phyloP scores from a whole-genome alignment of 1,284 basidiomycete genomes.

The Boletus sp. region DNA sequence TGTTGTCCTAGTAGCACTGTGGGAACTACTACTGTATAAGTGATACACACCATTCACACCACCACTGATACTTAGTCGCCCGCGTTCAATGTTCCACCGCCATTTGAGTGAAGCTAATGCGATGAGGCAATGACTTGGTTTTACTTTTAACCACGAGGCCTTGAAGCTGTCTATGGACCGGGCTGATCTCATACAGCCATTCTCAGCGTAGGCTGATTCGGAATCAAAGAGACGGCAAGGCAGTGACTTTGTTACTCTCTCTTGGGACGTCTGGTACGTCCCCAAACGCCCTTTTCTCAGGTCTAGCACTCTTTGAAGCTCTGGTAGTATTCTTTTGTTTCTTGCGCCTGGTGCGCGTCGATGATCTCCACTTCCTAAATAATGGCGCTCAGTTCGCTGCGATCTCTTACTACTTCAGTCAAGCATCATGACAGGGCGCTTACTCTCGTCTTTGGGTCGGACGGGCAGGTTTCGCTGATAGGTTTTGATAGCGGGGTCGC shows the following conservation, averaged over 20 bases:
- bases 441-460: conserved; percentile 33
- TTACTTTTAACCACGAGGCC: conserved; percentile 5
- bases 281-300: conserved; percentile 6
- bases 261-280: conserved; percentile 8
- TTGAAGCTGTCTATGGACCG: background rate
- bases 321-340: conserved; percentile 21
- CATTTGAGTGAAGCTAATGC: too few species aligned
- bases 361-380: conserved; percentile 28
- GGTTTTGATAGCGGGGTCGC: conserved; percentile 18
- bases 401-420: conserved; percentile 14
- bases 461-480: conserved; percentile 34
- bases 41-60: too few species aligned
- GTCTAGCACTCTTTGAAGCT: conserved; percentile 10
- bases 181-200: conserved; percentile 11
- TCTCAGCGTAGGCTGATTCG: conserved; percentile 13
- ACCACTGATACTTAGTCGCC: too few species aligned
- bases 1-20: too few species aligned
- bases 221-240: conserved; percentile 1
- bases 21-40: too few species aligned
- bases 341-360: conserved; percentile 36
- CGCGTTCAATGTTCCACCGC: too few species aligned
- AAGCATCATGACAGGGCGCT: conserved; percentile 26
- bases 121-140: background rate
- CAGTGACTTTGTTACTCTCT: background rate
- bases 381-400: conserved; percentile 24